Base-by-base conservation (phyloP, 2,329 filamentous ascomycete species). In the Shiraia bambusicola region DNA sequence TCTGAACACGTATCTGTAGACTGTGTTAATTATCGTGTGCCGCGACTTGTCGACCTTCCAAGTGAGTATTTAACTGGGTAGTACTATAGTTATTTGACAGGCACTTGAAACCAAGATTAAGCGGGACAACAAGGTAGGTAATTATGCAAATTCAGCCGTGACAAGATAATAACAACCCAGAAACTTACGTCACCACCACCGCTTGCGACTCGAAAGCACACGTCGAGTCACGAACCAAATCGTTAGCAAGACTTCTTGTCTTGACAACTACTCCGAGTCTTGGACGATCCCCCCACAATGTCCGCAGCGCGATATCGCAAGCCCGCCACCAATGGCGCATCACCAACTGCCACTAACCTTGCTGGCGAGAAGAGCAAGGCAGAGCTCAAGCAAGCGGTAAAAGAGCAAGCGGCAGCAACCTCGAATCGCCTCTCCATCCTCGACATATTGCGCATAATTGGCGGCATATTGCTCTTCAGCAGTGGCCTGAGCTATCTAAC, bases 401-500 rank as follows among this genome's bases (percentile, higher is more conserved):
- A 58, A 15, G 48, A 59, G 28, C 55, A 60, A 38, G 59, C 56
- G 5, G 53, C 17, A 28, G 42, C 40, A 28, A 49, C 56, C 1
- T 58, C 59, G 6, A 44, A 38, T n/a, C 47, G 54, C 34, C 29
- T 67, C 25, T 65, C 63, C 1, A 37, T 67, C 28, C 56, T 89
- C 25, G 88, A 92, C 65, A 67, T 87, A 38, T 69, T 89, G 45
- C 84, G 87, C 24, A 76, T 91, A 22, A 59, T 90, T 32, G 77
- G 77, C 24, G 87, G 87, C 40, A 67, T 91, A 11, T 52, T 85
- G 25, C 54, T 88, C 30, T 79, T 84, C 33, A 87, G 82, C 16
- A 81, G 77, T 58, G 83, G 79, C 13, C 73, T 91, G 40, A 90
- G 86, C 70, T 92, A 91, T 69, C 80, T 91, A 50, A 76, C 87